Percentiles rank a stretch among this genome's conserved stretches.
Evolutionary conservation across 225 moss, liverwort and hornwort genomes (phyloP).

Genomic region (Bryoerythrophyllum caledonicum): DNA sequence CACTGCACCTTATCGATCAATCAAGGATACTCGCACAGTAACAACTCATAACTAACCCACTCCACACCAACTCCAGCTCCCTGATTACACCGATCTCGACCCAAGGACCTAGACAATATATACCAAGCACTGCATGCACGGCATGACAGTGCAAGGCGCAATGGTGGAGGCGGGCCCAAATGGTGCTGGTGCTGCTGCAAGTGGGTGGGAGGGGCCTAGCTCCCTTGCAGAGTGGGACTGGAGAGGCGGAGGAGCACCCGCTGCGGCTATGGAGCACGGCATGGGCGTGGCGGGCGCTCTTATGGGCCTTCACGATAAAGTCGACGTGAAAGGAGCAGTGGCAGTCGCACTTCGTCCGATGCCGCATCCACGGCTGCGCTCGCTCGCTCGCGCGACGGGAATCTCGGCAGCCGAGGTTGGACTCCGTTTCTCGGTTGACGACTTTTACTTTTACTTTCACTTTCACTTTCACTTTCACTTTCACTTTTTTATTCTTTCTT

Average conservation of each 20-base stretch:
- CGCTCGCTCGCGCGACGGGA: too few relatives aligned
- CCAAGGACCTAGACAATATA: too few relatives aligned
- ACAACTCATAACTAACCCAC: too few relatives aligned
- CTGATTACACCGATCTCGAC: too few relatives aligned
- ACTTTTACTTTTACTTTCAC: too few relatives aligned
- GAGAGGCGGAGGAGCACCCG: background rate
- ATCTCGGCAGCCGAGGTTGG: background rate
- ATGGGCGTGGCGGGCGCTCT: background rate
- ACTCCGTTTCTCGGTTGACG: too few relatives aligned
- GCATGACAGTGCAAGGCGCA: background rate
- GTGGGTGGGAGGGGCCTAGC: background rate
- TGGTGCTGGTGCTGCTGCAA: background rate
- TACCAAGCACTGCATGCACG: too few relatives aligned
- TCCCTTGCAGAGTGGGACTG: slow-evolving; percentile 27
- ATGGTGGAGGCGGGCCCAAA: background rate
- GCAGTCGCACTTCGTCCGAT: too few relatives aligned
- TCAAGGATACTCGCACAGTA: too few relatives aligned
- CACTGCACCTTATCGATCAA: too few relatives aligned
- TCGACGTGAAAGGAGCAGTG: background rate
- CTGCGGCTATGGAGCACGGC: slow-evolving; percentile 9
- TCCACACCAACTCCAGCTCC: too few relatives aligned
- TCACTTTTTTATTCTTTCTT: background rate
- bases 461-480: background rate
- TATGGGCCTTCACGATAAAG: background rate
- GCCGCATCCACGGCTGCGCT: background rate